Evolutionary conservation across 2,329 filamentous ascomycete genomes (phyloP).

Genomic region (Ascochyta rabiei): DNA sequence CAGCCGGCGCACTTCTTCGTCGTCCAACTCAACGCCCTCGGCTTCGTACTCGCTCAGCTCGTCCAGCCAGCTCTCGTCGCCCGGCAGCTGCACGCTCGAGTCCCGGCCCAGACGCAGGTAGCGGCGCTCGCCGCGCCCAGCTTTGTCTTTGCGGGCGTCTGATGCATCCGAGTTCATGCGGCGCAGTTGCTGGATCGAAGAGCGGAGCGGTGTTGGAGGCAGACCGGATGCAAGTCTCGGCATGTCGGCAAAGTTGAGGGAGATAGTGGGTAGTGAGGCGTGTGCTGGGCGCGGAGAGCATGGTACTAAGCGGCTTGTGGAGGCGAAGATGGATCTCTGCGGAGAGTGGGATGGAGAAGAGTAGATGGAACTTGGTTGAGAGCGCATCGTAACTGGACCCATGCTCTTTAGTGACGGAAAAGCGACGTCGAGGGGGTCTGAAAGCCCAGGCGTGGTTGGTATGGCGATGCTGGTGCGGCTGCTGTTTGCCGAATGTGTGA

Average conservation of each 20-base stretch:
- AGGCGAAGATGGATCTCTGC: slow-evolving; percentile 4
- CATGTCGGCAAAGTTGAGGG: slow-evolving; percentile 31
- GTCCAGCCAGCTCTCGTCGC: slow-evolving; percentile 39
- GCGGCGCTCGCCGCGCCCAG: slow-evolving; percentile 40
- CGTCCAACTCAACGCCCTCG: slow-evolving; percentile 23
- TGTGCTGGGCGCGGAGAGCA: slow-evolving; percentile 33
- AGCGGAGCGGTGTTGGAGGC: slow-evolving; percentile 44
- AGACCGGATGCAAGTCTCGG: slow-evolving; percentile 28
- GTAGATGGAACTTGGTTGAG: slow-evolving; percentile 23
- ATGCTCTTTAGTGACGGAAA: slow-evolving; percentile 18
- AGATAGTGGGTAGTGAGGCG: slow-evolving; percentile 25
- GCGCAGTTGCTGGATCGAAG: slow-evolving; percentile 48
- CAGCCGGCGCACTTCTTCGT: slow-evolving; percentile 26
- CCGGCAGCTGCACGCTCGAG: slow-evolving; percentile 36
- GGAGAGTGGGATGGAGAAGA: slow-evolving; percentile 18
- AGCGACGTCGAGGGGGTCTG: slow-evolving; percentile 31
- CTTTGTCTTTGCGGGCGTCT: slow-evolving; percentile 22
- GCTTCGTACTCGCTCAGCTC: slow-evolving; percentile 24
- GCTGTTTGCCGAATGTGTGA: slow-evolving; percentile 11
- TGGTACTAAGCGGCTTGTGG: slow-evolving; percentile 15
- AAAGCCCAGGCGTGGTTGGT: slow-evolving; percentile 18
- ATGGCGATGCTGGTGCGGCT: slow-evolving; percentile 22
- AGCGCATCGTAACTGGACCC: slow-evolving; percentile 19
- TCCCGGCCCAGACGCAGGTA: slow-evolving; percentile 52
- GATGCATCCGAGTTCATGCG: slow-evolving; percentile 53